Base-by-base conservation (phyloP, 805 yeast genomes). In the Metschnikowia baotianmanensis region DNA sequence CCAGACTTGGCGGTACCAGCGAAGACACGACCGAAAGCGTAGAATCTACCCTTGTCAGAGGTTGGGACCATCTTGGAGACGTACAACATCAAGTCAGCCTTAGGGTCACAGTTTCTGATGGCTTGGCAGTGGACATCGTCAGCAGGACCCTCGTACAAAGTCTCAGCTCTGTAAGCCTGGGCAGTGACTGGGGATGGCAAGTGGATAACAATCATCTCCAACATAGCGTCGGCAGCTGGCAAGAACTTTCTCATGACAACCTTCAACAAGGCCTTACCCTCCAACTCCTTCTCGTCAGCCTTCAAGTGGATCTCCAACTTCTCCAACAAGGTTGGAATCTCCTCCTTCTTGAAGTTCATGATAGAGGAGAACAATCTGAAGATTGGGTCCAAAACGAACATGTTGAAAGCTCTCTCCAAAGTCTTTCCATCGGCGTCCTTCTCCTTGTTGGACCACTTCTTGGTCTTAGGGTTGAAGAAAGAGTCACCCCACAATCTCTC, bases 41-140 rank as follows among this genome's bases (percentile, higher is more conserved):
- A 91, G 96, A 91, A 91, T 80, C 99, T 89, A 83, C 99, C 99
- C 82, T 91, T 93, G 77, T 91, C 99, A 62, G 98, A 91, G 71
- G 99, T 91, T 76, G 99, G 99, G 61, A 91, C 98, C 99, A 91
- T 91, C 96, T 91, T 91, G 77, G 98, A 93, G 67, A 91, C 93
- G 89, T 91, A 91, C 69, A 91, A 82, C 99, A 91, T 91, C 69
- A 91, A 85, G 70, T 91, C 98, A 63, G 95, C 96, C 66, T 74
- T 83, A 68, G 98, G 96, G 78, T 91, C 97, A 85, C 99, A 91
- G 83, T 86, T 83, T 81, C 84, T 89, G 78, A 91, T 91, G 65
- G 95, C 96, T 53, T 77, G 71, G 77, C 90, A 87, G 65, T 83
- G 77, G 63, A 83, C 83, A 72, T 91, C 99, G 68, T 85, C 93